These are phyloP conservation scores for Boletales sp. DNA, from an alignment of 768 basidiomycete species.

Conservation along the genomic window DNA sequence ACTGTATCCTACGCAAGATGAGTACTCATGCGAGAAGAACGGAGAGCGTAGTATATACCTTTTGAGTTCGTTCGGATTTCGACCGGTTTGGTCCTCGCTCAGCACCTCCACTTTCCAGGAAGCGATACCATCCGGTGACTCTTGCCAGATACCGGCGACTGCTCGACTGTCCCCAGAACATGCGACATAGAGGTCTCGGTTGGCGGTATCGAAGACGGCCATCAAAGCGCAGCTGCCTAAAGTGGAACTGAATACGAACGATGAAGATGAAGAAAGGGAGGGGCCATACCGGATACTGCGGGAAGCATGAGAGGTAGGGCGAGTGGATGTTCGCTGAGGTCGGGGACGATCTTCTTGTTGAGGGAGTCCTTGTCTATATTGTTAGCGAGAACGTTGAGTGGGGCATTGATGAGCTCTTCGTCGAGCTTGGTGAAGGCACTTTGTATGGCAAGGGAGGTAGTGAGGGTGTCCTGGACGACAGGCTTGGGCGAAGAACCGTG, in stretches of 20 bases:
- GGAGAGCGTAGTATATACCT: conserved; percentile 45
- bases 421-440: conserved; percentile 82
- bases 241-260: conserved; percentile 10
- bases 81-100: conserved; percentile 93
- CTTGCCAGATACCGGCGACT: conserved; percentile 90
- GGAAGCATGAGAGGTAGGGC: conserved; percentile 73
- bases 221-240: conserved; percentile 88
- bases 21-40: conserved; percentile 1
- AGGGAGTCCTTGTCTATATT: conserved; percentile 49
- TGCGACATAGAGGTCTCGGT: conserved; percentile 83
- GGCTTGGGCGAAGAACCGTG: conserved; percentile 33
- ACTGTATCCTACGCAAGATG: conserved; percentile 52
- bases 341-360: conserved; percentile 53
- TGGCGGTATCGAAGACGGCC: conserved; percentile 81
- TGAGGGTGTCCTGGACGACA: conserved; percentile 41
- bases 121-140: conserved; percentile 57
- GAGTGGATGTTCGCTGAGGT: conserved; percentile 68
- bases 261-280: neutral
- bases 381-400: conserved; percentile 65
- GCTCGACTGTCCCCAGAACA: conserved; percentile 93
- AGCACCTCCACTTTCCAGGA: conserved; percentile 92
- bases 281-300: conserved; percentile 63
- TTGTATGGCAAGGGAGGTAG: conserved; percentile 66
- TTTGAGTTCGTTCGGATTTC: conserved; percentile 79
- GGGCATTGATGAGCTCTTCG: conserved; percentile 74